phyloP scores from a whole-genome alignment of 495 filamentous ascomycete genomes.

The Podospora conica region DNA sequence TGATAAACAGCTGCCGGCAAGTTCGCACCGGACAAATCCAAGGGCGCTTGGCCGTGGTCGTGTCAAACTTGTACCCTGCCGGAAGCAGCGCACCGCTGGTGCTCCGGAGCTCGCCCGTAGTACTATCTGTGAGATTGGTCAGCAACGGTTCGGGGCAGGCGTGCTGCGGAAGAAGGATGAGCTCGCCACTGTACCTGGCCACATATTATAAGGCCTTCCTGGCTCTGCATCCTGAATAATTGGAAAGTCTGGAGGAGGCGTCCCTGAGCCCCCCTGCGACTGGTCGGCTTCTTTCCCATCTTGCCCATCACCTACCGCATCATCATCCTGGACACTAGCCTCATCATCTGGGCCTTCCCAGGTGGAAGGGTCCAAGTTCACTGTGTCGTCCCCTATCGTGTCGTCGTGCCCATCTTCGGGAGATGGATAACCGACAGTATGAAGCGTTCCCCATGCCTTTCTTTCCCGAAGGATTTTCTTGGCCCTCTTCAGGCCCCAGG shows the following conservation, averaged over 20 bases:
- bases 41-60: conserved; percentile 4
- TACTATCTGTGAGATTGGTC: conserved; percentile 1
- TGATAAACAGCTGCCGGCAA: conserved; percentile 14
- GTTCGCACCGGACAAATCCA: conserved; percentile 26
- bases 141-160: neutral
- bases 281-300: neutral
- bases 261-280: neutral
- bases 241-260: neutral
- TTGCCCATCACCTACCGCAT: neutral
- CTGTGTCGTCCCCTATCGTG: neutral
- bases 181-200: conserved; percentile 18
- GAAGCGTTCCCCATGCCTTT: neutral
- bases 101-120: conserved; percentile 4
- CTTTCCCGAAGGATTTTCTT: neutral
- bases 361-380: neutral
- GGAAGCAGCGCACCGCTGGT: conserved; percentile 20
- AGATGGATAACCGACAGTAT: neutral
- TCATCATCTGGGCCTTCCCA: neutral
- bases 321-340: too few relatives aligned
- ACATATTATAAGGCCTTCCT: conserved; percentile 25
- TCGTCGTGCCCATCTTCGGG: neutral
- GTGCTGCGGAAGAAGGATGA: neutral
- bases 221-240: conserved; percentile 22
- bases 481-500: conserved; percentile 18
- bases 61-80: conserved; percentile 19